Base-by-base conservation (phyloP, 2,329 filamentous ascomycete genomes). In the Claviceps citrina region DNA sequence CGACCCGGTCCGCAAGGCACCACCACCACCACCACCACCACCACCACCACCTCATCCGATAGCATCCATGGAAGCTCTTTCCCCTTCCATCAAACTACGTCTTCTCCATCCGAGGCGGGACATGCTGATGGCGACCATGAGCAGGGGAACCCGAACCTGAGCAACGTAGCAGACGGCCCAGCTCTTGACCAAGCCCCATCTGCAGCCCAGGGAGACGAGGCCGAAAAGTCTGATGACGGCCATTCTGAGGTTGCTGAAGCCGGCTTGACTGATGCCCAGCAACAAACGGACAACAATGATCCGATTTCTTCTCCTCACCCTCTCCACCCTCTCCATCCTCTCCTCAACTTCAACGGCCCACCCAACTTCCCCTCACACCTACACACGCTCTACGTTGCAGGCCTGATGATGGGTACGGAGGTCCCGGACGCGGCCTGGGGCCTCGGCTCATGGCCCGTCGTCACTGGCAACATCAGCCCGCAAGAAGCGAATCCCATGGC, bases 91-190 rank as follows among this genome's bases (percentile, higher is more conserved):
- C 12, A 37, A 7, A 20, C 37, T 15, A 19, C 18, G 20, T 20
- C 37, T 12, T 9, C 9, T 24, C 34, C 26, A 15, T 16, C 24
- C 12, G 24, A 15, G 26, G 26, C 25, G 49, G 36, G 33, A 47
- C 12, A 43, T 47, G 16, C 42, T 47, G 27, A 27, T 19, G 41
- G 35, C 24, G 51, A 54, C 25, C 46, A 55, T 45, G 56, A 60
- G 28, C 41, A 54, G 26, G 56, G 60, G 25, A 41, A 54, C n/a
- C n/a, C n/a, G 30, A 53, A 53, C 27, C 55, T 62, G 55, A 58
- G 53, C 49, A 59, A 60, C 18, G 53, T 50, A 40, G 56, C 61
- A 39, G 54, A 55, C 22, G 56, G 58, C 33, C 55, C 48, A 37
- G 47, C 53, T 26, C 40, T 58, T 9, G 41, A 52, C 32, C 40